Conservation (phyloP, 345 rosid genomes). For the Syzygium aromaticum region DNA sequence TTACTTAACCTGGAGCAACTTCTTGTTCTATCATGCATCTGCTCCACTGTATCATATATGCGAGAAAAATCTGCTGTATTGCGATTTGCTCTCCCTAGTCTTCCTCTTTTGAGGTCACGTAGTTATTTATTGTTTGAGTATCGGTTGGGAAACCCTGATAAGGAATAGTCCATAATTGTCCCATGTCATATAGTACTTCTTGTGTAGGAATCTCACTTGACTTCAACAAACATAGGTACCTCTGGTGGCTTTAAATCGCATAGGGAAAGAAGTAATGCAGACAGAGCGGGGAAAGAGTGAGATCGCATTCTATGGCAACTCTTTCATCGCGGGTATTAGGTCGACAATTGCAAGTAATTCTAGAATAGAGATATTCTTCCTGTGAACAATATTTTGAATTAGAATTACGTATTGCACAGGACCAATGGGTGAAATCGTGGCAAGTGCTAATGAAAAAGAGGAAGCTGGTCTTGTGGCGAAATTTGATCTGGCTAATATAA, state of each 20-base stretch:
- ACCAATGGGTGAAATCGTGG: constrained; percentile 73
- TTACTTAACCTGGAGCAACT: not conserved
- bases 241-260: constrained; percentile 73
- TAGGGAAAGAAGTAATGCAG: constrained; percentile 70
- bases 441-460: constrained; percentile 56
- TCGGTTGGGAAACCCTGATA: not conserved
- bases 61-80: not conserved
- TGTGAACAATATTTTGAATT: not conserved
- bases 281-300: constrained; percentile 79
- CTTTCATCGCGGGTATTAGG: constrained; percentile 73
- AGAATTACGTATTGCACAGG: constrained; percentile 30
- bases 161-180: not conserved
- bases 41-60: not conserved
- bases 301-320: constrained; percentile 78
- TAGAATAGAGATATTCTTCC: not conserved
- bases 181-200: not conserved
- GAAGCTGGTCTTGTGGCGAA: constrained; percentile 72
- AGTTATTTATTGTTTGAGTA: not conserved
- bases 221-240: constrained; percentile 44
- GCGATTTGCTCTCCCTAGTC: not conserved
- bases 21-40: not conserved
- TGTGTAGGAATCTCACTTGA: not conserved
- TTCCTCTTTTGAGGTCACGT: not conserved
- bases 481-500: constrained; percentile 73
- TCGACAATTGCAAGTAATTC: not conserved